Base-by-base conservation (phyloP, 208 protist genomes). In the Leishmania gerbilli region DNA sequence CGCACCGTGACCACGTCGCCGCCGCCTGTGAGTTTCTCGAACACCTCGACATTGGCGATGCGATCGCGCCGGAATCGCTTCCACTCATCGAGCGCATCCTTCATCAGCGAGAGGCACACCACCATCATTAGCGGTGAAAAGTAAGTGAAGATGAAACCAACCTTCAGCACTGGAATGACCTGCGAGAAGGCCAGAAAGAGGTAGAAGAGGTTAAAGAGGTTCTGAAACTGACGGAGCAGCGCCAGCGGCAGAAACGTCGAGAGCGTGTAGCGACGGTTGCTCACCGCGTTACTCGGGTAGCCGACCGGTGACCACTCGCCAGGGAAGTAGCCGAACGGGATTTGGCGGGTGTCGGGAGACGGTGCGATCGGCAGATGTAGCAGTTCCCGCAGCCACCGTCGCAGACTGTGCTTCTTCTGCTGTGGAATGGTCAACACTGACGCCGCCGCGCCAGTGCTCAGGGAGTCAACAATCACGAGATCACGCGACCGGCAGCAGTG, bases 71-170 rank as follows among this genome's bases (percentile, higher is more conserved):
- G 80, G 65, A 89, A 99, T 64, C 98, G 90, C 81, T 99, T 89
- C 79, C 99, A 92, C 85, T 99, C 98, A 89, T 99, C 98, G 79
- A 97, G 90, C 5, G 92, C 96, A 77, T 99, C 98, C 86, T 99
- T 99, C 24, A 93, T 69, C 34, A 99, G 81, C 3, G 97, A 98
- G 6, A 99, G 82, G 27, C 79, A 76, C 31, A 99, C 87, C 34
- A 99, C 97, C 83, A 99, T 89, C 17, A 90, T 88, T 2, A 99
- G 88, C 51, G 98, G 98, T 15, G 97, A 95, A 64, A 99, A 92
- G 84, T 99, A 99, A 6, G 98, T 99, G 83, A 99, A 98, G 72
- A 99, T 68, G 83, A 99, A 99, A 21, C 98, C 97, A 31, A 97
- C 93, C 75, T 96, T 89, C 13, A 97, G 87, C 79, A 77, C 84